phyloP scores from a whole-genome alignment of 257 asterid species.

The Coffea eugenioides region DNA sequence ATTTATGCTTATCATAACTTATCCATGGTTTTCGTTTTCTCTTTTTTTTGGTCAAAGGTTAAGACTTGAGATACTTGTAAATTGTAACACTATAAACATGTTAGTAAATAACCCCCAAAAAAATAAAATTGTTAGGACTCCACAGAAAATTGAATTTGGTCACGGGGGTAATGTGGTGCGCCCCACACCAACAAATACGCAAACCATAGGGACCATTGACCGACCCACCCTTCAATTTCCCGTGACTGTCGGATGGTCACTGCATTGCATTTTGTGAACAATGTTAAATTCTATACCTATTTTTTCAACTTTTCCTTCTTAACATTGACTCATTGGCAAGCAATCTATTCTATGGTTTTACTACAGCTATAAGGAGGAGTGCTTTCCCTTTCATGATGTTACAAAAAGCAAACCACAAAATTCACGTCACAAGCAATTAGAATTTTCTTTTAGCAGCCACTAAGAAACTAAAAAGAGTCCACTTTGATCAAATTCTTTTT shows the following conservation, averaged over 20 bases:
- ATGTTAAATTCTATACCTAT: background rate
- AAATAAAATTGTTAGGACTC: too few relatives aligned
- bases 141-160: slow-evolving; percentile 11
- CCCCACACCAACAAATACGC: background rate
- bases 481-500: background rate
- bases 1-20: too few relatives aligned
- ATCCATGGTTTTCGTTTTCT: too few relatives aligned
- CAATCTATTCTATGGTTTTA: background rate
- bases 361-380: background rate
- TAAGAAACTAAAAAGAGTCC: background rate
- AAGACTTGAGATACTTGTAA: too few relatives aligned
- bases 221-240: background rate
- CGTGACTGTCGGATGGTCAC: slow-evolving; percentile 8
- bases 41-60: too few relatives aligned
- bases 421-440: background rate
- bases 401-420: background rate
- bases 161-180: slow-evolving; percentile 4
- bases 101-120: too few relatives aligned
- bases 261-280: background rate
- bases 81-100: too few relatives aligned
- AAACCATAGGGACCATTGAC: background rate
- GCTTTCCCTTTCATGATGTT: slow-evolving; percentile 7
- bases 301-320: background rate
- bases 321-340: background rate
- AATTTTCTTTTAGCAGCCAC: background rate